Evolutionary conservation across 441 rosid genomes (phyloP), one percentile per base, ranked within the genome.

Genomic region (Populus tomentosa): DNA sequence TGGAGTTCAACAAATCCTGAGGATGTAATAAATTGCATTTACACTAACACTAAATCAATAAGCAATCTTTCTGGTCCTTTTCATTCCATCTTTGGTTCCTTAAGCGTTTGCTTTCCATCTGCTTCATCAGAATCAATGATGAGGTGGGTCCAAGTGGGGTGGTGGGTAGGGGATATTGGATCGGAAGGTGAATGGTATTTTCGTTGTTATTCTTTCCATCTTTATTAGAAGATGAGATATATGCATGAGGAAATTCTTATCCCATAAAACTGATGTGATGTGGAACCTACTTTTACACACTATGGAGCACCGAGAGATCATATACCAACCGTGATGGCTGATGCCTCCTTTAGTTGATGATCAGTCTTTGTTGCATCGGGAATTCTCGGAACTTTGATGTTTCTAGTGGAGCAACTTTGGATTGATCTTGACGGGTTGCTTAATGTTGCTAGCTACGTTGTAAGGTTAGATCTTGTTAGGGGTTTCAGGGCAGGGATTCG

Each of bases 271-370:
- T 53, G 74, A 65, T 71, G 76, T 80, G 78, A 76, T 28, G 77
- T 72, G 82, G 69, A 84, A 64, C 79, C 74, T 77, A 81, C 81
- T 65, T 69, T 76, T 30, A 28, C 10, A 68, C 13, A 73, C 50
- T 23, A 23, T 53, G 59, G 74, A 18, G 70, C 71, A 35, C 69
- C 68, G 65, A 70, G 78, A 50, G 32, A 81, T 75, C 75, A 21
- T 66, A 50, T 63, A 42, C 69, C 66, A 36, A 14, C 61, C 61
- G n/a, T 53, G 74, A 76, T 66, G 53, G 18, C 50, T 28, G 30
- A 28, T 28, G 30, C 30, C 30, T 28, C 30, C 30, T 30, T 36
- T 46, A 56, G 76, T 72, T 72, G 40, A 72, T 72, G 40, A 72
- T 72, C 67, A 67, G 69, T 72, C 70, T 56, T 66, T 78, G 36